A percentile compares a stretch with the other conserved stretches of the same genome.
phyloP scores from a whole-genome alignment of 2,329 filamentous ascomycete genomes.

The Westerdykella aurantiaca region DNA sequence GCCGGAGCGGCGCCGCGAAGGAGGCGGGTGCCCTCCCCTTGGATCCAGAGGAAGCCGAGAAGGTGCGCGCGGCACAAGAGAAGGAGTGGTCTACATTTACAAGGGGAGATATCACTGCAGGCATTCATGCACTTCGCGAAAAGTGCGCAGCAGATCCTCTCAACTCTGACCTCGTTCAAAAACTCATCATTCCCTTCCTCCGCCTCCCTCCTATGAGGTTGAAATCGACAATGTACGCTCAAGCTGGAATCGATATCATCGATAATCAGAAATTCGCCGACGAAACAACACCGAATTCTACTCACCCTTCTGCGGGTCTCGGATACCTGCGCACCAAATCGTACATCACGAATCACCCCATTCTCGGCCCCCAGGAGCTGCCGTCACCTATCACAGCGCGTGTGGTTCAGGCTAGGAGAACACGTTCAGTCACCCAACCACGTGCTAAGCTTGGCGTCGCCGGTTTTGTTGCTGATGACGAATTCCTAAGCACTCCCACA shows the following conservation, averaged over 20 bases:
- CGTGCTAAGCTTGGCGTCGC: slow-evolving; percentile 41
- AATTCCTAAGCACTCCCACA: slow-evolving; percentile 26
- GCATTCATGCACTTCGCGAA: slow-evolving; percentile 39
- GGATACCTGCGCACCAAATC: slow-evolving; percentile 54
- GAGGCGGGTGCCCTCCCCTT: slow-evolving; percentile 14
- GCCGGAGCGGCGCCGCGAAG: slow-evolving; percentile 17
- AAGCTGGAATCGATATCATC: slow-evolving; percentile 26
- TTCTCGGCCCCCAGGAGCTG: slow-evolving; percentile 53
- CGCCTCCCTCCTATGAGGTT: slow-evolving; percentile 46
- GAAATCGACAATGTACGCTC: slow-evolving; percentile 16
- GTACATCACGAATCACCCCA: slow-evolving; percentile 54
- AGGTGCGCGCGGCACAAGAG: slow-evolving; percentile 14
- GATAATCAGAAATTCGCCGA: slow-evolving; percentile 21
- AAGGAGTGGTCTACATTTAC: slow-evolving; percentile 25
- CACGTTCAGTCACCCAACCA: slow-evolving; percentile 10
- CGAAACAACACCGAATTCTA: slow-evolving; percentile 46
- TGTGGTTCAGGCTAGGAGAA: slow-evolving; percentile 43
- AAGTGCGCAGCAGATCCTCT: slow-evolving; percentile 45
- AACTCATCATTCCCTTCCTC: slow-evolving; percentile 50
- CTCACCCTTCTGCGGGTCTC: slow-evolving; percentile 61
- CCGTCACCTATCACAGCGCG: slow-evolving; percentile 53
- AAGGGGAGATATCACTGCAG: slow-evolving; percentile 16
- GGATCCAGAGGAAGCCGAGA: slow-evolving; percentile 20
- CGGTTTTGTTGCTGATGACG: slow-evolving; percentile 40
- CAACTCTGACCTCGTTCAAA: slow-evolving; percentile 46